Evolutionary conservation across 805 yeast genomes (phyloP).

Genomic region (Saccharomycopsis capsularis): DNA sequence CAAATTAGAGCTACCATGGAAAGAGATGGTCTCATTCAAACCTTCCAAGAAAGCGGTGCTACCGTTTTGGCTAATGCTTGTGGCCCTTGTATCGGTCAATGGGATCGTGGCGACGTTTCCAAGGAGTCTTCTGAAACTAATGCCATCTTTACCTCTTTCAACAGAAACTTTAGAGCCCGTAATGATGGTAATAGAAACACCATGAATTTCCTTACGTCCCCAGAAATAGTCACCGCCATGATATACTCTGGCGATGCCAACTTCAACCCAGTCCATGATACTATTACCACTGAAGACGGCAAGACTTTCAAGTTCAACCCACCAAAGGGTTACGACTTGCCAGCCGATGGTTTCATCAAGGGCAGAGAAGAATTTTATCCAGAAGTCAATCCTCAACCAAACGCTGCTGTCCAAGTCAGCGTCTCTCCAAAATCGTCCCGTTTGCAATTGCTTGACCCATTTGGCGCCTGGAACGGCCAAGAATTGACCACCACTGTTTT

Average conservation of each 20-base stretch:
- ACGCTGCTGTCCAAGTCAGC: conserved; percentile 78
- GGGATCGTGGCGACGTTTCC: conserved; percentile 93
- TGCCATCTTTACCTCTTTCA: conserved; percentile 94
- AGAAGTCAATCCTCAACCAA: conserved; percentile 95
- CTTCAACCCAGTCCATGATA: conserved; percentile 92
- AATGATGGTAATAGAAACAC: conserved; percentile 98
- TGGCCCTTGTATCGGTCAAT: conserved; percentile 99
- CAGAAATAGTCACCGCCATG: conserved; percentile 92
- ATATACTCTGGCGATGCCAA: conserved; percentile 95
- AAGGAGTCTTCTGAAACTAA: conserved; percentile 95
- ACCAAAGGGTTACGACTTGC: conserved; percentile 88
- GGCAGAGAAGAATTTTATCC: too few relatives aligned
- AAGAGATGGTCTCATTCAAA: conserved; percentile 83
- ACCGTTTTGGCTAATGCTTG: conserved; percentile 93
- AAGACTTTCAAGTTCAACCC: conserved; percentile 82
- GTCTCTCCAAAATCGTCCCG: conserved; percentile 92
- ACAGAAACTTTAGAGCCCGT: conserved; percentile 97
- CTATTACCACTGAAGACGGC: conserved; percentile 82
- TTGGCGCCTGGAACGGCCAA: conserved; percentile 94
- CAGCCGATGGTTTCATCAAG: conserved; percentile 79
- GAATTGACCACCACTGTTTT: conserved; percentile 82
- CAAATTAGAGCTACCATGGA: conserved; percentile 96
- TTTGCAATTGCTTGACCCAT: conserved; percentile 89
- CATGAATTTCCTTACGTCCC: conserved; percentile 94
- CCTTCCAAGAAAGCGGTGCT: conserved; percentile 84